These are phyloP conservation scores for Trichophyton simii DNA, from an alignment of 2,329 filamentous ascomycete genomes.

Conservation along the genomic window DNA sequence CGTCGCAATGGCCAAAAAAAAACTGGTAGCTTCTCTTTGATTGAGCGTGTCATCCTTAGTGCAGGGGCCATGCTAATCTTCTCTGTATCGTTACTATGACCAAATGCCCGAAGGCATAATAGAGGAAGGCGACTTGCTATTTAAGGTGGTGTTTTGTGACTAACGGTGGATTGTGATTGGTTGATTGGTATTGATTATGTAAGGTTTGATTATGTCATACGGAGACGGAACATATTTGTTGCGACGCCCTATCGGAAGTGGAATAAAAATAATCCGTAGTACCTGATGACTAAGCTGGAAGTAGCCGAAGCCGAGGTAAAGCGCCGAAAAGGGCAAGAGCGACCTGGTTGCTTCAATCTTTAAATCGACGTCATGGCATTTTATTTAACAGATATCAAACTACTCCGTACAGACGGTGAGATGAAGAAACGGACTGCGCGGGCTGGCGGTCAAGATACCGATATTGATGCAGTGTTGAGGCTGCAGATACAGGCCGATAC, in stretches of 20 bases:
- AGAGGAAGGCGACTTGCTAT: not conserved
- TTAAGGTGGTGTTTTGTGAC: not conserved
- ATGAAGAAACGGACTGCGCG: not conserved
- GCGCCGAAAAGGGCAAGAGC: not conserved
- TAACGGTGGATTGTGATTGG: not conserved
- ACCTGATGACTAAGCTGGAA: not conserved
- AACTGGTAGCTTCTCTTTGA: slow-evolving; percentile 64
- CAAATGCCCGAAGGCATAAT: slow-evolving; percentile 41
- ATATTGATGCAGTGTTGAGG: not conserved
- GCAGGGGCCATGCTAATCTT: slow-evolving; percentile 74
- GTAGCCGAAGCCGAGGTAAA: not conserved
- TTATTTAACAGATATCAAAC: not conserved
- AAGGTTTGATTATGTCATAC: not conserved
- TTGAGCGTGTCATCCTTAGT: slow-evolving; percentile 92
- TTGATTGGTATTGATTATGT: not conserved
- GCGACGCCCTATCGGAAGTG: not conserved
- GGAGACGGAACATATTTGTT: not conserved
- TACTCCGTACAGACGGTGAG: too few relatives aligned
- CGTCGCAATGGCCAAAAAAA: slow-evolving; percentile 37
- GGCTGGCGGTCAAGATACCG: not conserved
- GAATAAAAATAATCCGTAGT: not conserved
- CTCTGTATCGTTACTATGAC: slow-evolving; percentile 60
- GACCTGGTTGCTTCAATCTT: not conserved
- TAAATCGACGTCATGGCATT: not conserved
- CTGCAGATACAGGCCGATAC: not conserved